Percentiles rank a stretch among this genome's conserved stretches.
phyloP scores from a whole-genome alignment of 805 yeast species.

The Ogataea philodendri region DNA sequence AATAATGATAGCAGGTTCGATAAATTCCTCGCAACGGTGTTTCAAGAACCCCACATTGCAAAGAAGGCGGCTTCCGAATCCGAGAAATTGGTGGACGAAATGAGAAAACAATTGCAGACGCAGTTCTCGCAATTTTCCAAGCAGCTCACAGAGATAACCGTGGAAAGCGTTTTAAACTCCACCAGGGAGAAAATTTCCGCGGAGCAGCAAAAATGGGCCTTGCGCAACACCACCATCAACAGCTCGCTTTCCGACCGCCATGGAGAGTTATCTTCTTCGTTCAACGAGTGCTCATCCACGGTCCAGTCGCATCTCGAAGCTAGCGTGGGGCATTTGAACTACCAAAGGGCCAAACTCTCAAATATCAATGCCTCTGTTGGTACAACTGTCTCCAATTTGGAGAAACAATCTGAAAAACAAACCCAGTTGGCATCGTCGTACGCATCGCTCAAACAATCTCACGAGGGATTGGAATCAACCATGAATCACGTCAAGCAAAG shows the following conservation, averaged over 20 bases:
- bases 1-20: conserved; percentile 12
- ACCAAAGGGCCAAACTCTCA: conserved; percentile 14
- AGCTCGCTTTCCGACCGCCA: background rate
- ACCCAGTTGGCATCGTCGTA: conserved; percentile 7
- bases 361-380: conserved; percentile 3
- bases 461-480: conserved; percentile 3
- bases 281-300: conserved; percentile 6
- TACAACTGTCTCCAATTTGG: background rate
- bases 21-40: background rate
- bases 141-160: conserved; percentile 11
- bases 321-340: conserved; percentile 16
- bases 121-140: conserved; percentile 12
- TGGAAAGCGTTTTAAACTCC: conserved; percentile 8
- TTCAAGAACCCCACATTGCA: conserved; percentile 3
- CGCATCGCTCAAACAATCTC: conserved; percentile 1
- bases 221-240: conserved; percentile 1
- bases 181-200: conserved; percentile 10
- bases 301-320: conserved; percentile 16
- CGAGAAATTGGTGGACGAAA: conserved; percentile 7
- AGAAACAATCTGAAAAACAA: conserved; percentile 1
- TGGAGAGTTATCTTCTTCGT: background rate
- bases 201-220: conserved; percentile 11
- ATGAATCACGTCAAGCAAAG: conserved; percentile 7
- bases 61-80: conserved; percentile 6
- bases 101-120: conserved; percentile 8